Evolutionary conservation across 2,329 filamentous ascomycete genomes (phyloP).

Genomic region (Fusarium circinatum): DNA sequence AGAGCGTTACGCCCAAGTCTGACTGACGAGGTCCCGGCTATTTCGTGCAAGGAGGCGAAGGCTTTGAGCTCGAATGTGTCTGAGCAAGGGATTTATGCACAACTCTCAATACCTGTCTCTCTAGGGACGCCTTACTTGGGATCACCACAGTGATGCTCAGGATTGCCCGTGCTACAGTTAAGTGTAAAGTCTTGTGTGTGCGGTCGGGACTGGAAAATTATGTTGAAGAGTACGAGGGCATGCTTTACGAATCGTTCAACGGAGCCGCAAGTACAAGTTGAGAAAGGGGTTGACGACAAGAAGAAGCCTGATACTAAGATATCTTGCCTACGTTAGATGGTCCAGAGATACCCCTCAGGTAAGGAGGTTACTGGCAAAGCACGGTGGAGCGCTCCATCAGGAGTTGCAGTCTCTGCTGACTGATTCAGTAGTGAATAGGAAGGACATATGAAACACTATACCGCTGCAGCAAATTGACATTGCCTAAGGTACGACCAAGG

Average conservation of each 20-base stretch:
- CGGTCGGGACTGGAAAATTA: too few species aligned
- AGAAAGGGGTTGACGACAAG: not conserved
- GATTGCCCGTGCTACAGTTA: fast-evolving
- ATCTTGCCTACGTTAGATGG: fast-evolving
- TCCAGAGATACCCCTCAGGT: fast-evolving
- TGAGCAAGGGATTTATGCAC: too few species aligned
- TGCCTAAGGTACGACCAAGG: too few species aligned
- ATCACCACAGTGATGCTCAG: too few species aligned
- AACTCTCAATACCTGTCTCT: not conserved
- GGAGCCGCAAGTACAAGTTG: not conserved
- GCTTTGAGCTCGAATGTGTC: not conserved
- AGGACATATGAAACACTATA: too few species aligned
- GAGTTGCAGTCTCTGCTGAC: too few species aligned
- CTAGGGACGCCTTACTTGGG: too few species aligned
- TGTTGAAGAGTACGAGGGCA: too few species aligned
- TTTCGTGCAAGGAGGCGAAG: not conserved
- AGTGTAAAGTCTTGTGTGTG: too few species aligned
- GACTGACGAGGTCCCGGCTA: not conserved
- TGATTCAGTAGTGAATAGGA: too few species aligned
- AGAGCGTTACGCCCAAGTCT: not conserved
- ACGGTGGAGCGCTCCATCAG: fast-evolving
- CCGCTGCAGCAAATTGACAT: too few species aligned
- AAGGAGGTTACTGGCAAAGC: not conserved
- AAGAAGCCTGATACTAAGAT: not conserved
- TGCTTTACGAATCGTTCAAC: too few species aligned